Conservation (phyloP, 345 rosid species). For the Populus davidiana region DNA sequence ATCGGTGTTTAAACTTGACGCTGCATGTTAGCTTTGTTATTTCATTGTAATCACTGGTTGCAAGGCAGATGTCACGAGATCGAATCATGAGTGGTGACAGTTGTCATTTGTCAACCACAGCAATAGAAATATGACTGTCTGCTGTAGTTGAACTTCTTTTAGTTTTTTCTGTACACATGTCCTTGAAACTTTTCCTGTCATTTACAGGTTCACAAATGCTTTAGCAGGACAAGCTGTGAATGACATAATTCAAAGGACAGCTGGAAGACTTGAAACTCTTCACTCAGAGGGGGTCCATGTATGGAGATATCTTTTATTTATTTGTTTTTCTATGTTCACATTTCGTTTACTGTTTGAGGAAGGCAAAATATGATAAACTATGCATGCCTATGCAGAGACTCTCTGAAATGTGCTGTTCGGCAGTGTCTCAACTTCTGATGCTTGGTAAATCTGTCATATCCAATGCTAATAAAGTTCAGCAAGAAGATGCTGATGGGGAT, state of each 20-base stretch:
- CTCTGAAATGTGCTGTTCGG: slow-evolving; percentile 90
- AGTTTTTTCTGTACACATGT: background rate
- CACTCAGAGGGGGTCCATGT: slow-evolving; percentile 99
- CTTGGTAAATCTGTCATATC: slow-evolving; percentile 80
- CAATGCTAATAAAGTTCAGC: slow-evolving; percentile 55
- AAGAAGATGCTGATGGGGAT: slow-evolving; percentile 57
- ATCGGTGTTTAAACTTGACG: background rate
- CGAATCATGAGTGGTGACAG: background rate
- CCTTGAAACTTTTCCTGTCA: background rate
- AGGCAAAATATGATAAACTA: background rate
- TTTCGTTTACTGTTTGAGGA: background rate
- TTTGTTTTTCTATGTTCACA: background rate
- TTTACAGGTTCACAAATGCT: slow-evolving; percentile 77
- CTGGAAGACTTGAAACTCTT: slow-evolving; percentile 81
- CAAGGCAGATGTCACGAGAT: background rate
- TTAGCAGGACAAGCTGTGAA: slow-evolving; percentile 55
- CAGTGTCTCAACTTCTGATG: slow-evolving; percentile 72
- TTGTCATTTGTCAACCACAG: background rate
- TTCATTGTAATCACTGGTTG: background rate
- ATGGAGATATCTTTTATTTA: slow-evolving; percentile 23
- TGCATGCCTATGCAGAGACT: slow-evolving; percentile 66
- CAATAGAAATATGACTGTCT: background rate
- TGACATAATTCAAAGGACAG: slow-evolving; percentile 79
- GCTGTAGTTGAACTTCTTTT: background rate
- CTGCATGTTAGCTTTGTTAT: background rate